Base-by-base conservation (phyloP, 1,284 basidiomycete species). In the Meripilus lineatus region DNA sequence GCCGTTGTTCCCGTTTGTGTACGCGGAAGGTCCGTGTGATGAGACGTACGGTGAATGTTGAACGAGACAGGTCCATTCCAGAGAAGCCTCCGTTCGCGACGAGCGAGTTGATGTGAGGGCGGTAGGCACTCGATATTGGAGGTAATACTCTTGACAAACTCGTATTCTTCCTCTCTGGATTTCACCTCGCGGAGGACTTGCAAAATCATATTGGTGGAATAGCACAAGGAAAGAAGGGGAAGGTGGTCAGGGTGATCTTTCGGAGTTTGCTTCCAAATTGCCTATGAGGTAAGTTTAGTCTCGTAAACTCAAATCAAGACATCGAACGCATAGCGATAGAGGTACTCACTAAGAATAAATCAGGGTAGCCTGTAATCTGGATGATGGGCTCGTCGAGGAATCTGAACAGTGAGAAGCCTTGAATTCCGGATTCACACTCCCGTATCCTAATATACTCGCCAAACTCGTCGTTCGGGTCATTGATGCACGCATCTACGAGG, bases 361-460 rank as follows among this genome's bases (percentile, higher is more conserved):
- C 70, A 1, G 85, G 79, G 57, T 92, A 93, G 51, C 77, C 76
- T 23, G 76, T 78, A 8, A 95, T 61, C 41, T 89, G 66, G 48
- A 83, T 77, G 13, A 89, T 74, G 4, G 93, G 91, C 55, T 90
- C 84, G 44, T 84, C 68, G 38, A 94, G 63, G 51, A 89, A 77
- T 44, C 71, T 73, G 44, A 81, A 72, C 32, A 95, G 65, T 22
- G 68, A 74, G 74, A 82, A 80, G 6, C 78, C 77, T 38, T 70
- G 71, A 48, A 78, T 76, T 22, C 72, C 75, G 6, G 66, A 58
- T 11, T 68, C 64, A 5, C n/a, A 8, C 58, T 84, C 81, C 59
- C 92, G 87, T 53, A 93, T 70, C 50, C 76, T 68, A 10, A 95
- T 70, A 61, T 93, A 95, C 59, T 90, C 87, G 2, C 87, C 89